phyloP scores from a whole-genome alignment of 768 basidiomycete species.

The Cyathus striatus region DNA sequence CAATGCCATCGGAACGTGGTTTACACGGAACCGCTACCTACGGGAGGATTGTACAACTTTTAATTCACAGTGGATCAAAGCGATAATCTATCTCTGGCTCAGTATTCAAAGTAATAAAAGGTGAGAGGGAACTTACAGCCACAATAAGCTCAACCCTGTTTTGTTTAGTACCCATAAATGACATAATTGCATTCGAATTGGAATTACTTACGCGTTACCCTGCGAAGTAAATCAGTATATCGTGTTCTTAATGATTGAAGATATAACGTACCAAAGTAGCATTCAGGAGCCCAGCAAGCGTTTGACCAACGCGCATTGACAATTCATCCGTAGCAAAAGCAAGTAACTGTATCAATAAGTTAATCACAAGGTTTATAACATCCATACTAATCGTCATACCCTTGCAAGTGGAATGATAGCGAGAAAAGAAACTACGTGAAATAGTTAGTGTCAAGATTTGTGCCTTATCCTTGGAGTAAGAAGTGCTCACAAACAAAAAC shows the following conservation, averaged over 20 bases:
- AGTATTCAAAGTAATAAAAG: conserved; percentile 1
- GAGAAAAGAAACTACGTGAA: conserved; percentile 58
- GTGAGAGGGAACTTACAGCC: conserved; percentile 48
- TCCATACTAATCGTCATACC: too few species aligned
- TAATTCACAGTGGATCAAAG: conserved; percentile 51
- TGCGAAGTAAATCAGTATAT: conserved; percentile 8
- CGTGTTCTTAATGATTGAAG: not conserved
- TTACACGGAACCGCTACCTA: too few species aligned
- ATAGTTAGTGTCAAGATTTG: not conserved
- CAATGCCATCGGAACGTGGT: too few species aligned
- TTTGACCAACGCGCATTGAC: conserved; percentile 77
- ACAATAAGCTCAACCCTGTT: conserved; percentile 68
- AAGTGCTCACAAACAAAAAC: conserved; percentile 72
- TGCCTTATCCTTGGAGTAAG: too few species aligned
- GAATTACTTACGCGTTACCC: conserved; percentile 43
- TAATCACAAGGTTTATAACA: too few species aligned
- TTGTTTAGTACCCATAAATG: conserved; percentile 18
- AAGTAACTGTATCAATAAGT: conserved; percentile 45
- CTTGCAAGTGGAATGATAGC: conserved; percentile 85
- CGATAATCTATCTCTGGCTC: conserved; percentile 34
- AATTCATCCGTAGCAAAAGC: conserved; percentile 86
- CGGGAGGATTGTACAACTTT: conserved; percentile 77
- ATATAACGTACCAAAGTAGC: conserved; percentile 62
- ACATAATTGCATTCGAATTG: not conserved
- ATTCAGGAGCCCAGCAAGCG: conserved; percentile 78